Evolutionary conservation across 2,329 filamentous ascomycete species (phyloP).

Genomic region (Malbranchea cinnamomea): DNA sequence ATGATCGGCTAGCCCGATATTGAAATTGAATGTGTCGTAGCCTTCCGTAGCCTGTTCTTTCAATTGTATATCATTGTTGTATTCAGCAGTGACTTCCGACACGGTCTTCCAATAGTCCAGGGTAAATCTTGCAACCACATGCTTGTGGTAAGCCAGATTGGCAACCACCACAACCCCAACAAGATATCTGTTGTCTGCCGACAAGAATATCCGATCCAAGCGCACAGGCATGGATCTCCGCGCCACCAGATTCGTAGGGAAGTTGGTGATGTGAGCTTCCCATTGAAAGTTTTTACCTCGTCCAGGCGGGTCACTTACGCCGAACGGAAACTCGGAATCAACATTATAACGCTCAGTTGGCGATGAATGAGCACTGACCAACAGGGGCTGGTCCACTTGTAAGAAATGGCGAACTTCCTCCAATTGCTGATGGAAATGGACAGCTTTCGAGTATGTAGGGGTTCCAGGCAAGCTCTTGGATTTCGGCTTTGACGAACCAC

Average conservation of each 20-base stretch:
- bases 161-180: conserved; percentile 71
- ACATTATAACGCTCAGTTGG: conserved; percentile 78
- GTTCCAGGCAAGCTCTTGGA: conserved; percentile 97
- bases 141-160: conserved; percentile 81
- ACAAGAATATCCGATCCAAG: conserved; percentile 75
- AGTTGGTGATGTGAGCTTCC: conserved; percentile 76
- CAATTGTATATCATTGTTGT: conserved; percentile 63
- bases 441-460: conserved; percentile 85
- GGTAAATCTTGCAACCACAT: conserved; percentile 83
- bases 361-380: conserved; percentile 86
- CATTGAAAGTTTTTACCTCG: conserved; percentile 50
- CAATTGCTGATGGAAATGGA: conserved; percentile 95
- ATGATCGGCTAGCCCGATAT: conserved; percentile 80
- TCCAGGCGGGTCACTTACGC: conserved; percentile 32
- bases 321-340: conserved; percentile 81
- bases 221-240: conserved; percentile 55
- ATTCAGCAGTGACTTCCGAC: conserved; percentile 86
- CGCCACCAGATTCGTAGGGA: conserved; percentile 51
- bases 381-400: conserved; percentile 84
- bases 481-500: conserved; percentile 59
- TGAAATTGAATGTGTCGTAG: conserved; percentile 84
- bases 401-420: conserved; percentile 95
- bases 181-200: conserved; percentile 71
- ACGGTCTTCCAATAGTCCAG: conserved; percentile 98
- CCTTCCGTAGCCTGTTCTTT: conserved; percentile 51